phyloP scores from a whole-genome alignment of 768 basidiomycete genomes.

The Boletus rex-veris region DNA sequence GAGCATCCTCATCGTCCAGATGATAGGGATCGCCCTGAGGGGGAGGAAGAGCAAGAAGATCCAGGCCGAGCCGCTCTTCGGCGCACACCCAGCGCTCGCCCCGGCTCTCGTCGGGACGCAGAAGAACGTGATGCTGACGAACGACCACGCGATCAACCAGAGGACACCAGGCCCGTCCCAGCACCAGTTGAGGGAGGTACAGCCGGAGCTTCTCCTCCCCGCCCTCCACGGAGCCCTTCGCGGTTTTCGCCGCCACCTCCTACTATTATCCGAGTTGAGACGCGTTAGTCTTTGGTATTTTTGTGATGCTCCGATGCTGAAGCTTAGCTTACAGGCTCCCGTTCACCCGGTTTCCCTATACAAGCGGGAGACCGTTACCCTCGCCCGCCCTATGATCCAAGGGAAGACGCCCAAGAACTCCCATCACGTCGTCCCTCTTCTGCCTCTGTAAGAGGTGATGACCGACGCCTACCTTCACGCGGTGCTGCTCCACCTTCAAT shows the following conservation, averaged over 20 bases:
- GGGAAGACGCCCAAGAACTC: slow-evolving; percentile 2
- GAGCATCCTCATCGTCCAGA: not conserved
- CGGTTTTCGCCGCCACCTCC: slow-evolving; percentile 23
- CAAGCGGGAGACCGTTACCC: slow-evolving; percentile 12
- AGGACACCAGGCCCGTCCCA: slow-evolving; percentile 5
- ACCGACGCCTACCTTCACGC: slow-evolving; percentile 18
- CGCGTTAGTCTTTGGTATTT: slow-evolving; percentile 14
- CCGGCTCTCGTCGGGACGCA: slow-evolving; percentile 3
- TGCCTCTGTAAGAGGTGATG: slow-evolving; percentile 1
- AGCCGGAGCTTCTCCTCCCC: not conserved
- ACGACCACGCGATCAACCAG: slow-evolving; percentile 8
- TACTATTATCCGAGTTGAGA: slow-evolving; percentile 30
- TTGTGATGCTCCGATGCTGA: slow-evolving; percentile 1
- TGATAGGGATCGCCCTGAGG: not conserved
- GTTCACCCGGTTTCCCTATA: slow-evolving; percentile 4
- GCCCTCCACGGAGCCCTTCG: not conserved
- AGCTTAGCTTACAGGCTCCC: slow-evolving; percentile 17
- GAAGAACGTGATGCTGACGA: slow-evolving; percentile 17
- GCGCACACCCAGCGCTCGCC: slow-evolving; percentile 17
- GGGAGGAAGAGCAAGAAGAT: slow-evolving; percentile 11
- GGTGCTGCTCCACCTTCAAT: slow-evolving; percentile 8
- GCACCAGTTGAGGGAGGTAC: slow-evolving; percentile 14
- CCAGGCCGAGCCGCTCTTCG: not conserved
- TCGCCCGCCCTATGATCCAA: not conserved
- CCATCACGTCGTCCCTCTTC: slow-evolving; percentile 8